Evolutionary conservation across 345 rosid genomes (phyloP).

Genomic region (Eutrema japonicum): DNA sequence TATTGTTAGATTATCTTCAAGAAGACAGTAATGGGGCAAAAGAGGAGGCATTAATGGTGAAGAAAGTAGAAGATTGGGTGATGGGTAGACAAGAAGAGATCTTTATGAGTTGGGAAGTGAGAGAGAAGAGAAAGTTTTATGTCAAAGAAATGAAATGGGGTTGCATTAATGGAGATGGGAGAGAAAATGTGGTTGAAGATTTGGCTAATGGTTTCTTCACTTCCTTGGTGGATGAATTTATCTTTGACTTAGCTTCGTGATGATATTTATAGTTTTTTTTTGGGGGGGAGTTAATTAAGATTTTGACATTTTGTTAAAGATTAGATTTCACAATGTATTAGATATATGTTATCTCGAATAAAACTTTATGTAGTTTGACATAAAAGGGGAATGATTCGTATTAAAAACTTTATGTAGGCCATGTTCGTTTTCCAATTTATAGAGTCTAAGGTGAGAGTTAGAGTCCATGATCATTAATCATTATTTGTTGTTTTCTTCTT

Average conservation of each 20-base stretch:
- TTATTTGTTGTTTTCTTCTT: conserved; percentile 11
- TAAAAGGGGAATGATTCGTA: neutral
- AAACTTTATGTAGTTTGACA: conserved; percentile 28
- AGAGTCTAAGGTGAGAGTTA: conserved; percentile 13
- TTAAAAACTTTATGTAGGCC: neutral
- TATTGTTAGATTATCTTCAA: conserved; percentile 55
- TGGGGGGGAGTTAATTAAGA: neutral
- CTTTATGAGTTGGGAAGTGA: conserved; percentile 64
- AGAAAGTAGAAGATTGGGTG: conserved; percentile 63
- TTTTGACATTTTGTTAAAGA: conserved; percentile 27
- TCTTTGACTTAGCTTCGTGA: conserved; percentile 45
- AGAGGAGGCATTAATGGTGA: conserved; percentile 41
- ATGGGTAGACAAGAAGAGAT: conserved; percentile 49
- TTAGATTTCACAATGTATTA: conserved; percentile 29
- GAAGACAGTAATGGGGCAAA: conserved; percentile 47
- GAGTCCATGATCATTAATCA: neutral
- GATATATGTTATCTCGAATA: conserved; percentile 30
- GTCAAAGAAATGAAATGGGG: conserved; percentile 52
- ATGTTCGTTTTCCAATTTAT: neutral
- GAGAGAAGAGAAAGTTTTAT: conserved; percentile 52
- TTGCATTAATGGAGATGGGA: conserved; percentile 50
- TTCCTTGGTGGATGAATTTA: conserved; percentile 61
- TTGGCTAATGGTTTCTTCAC: conserved; percentile 57
- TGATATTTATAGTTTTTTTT: neutral
- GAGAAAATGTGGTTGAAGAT: conserved; percentile 46